Base-by-base conservation (phyloP, 2,329 filamentous ascomycete species). In the Colletotrichum paranaense region DNA sequence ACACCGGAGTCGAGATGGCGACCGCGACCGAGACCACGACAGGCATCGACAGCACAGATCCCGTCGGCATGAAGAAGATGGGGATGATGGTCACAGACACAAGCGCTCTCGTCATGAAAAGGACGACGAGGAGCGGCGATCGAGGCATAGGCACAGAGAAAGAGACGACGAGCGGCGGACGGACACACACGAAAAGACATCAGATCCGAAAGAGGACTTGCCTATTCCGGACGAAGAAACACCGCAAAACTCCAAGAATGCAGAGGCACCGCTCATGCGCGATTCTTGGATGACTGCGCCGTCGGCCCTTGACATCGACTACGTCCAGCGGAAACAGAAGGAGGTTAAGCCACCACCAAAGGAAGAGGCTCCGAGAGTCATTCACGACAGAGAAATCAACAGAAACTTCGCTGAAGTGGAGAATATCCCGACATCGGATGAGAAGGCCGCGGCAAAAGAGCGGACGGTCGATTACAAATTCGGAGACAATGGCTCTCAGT, bases 241-340 rank as follows among this genome's bases (percentile, higher is more conserved):
- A 16, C 46, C 49, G 1, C 58, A n/a, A 8, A 28, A 60, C 9
- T 12, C n/a, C 3, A 84, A 85, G 42, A 73, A 82, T 75, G 80
- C 19, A 73, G 56, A 46, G 14, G 19, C 66, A 11, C 80, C 82
- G 1, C 78, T 92, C 38, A 88, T 92, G 76, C 91, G 97, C 75
- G 97, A 98, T 81, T 90, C 93, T 0, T 99, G 97, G 95, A 97
- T 97, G 95, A 91, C 94, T 76, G 92, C 92, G 1, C 94, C 94
- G 0, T 92, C 92, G 0, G 90, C 91, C 1, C 82, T 95, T 55
- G 92, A 95, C 71, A 86, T 97, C 66, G 95, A 98, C 79, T 98
- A 97, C 80, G 88, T 95, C 63, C 89, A 94, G 79, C 87, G 90
- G 73, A 86, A 84, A 4, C 83, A 83, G 1, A 88, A 88, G 74